A percentile compares a stretch with the other conserved stretches of the same genome.
phyloP scores from a whole-genome alignment of 2,329 filamentous ascomycete genomes.

The Sclerotinia trifoliorum region DNA sequence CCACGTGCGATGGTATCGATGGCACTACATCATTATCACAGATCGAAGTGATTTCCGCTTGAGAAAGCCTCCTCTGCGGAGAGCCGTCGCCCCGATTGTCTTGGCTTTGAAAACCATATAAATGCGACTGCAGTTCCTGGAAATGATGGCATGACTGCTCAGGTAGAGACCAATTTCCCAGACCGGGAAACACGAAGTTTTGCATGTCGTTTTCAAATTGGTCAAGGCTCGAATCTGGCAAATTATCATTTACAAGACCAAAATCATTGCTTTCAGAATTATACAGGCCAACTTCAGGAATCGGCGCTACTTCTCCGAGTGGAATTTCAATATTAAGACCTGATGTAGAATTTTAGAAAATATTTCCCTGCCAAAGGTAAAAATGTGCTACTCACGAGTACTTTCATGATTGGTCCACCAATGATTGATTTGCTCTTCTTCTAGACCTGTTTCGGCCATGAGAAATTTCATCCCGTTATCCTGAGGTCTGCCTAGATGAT shows the following conservation, averaged over 20 bases:
- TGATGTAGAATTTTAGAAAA: background rate
- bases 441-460: conserved; percentile 25
- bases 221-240: background rate
- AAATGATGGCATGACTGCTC: background rate
- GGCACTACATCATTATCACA: conserved; percentile 22
- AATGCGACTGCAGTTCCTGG: background rate
- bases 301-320: background rate
- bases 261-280: background rate
- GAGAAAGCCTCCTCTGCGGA: background rate
- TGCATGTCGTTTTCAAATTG: background rate
- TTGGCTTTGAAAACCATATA: background rate
- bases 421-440: conserved; percentile 27
- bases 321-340: background rate
- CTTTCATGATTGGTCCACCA: conserved; percentile 26
- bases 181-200: background rate
- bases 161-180: background rate
- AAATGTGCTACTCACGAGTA: conserved; percentile 11
- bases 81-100: background rate
- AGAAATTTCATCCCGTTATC: conserved; percentile 25
- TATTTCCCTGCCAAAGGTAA: background rate
- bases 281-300: background rate
- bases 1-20: conserved; percentile 20
- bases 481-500: conserved; percentile 23
- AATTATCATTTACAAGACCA: background rate
- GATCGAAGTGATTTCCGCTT: conserved; percentile 9